Percentiles rank a stretch among this genome's conserved stretches.
Evolutionary conservation across 306 rosid genomes (phyloP).

Genomic region (Echinosophora koreensis): DNA sequence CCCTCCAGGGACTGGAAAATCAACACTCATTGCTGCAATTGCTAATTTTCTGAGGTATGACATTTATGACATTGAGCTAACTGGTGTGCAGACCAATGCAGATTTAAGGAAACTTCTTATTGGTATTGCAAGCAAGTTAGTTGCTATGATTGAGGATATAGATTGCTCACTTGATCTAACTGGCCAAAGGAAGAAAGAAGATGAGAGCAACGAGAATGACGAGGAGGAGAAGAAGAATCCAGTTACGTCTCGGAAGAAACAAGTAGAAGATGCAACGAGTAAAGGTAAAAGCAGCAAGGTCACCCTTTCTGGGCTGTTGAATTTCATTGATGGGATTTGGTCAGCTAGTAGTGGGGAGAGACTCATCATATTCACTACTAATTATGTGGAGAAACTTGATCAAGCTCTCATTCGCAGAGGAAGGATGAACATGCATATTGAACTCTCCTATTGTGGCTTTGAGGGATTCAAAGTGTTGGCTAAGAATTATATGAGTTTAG

Average conservation of each 20-base stretch:
- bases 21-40: conserved; percentile 76
- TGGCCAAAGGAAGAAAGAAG: conserved; percentile 50
- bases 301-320: conserved; percentile 71
- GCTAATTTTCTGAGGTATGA: conserved; percentile 67
- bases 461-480: conserved; percentile 72
- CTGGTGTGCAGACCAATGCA: conserved; percentile 61
- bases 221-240: conserved; percentile 45
- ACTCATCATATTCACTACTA: conserved; percentile 73
- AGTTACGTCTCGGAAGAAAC: neutral
- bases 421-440: conserved; percentile 79
- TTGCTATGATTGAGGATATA: conserved; percentile 74
- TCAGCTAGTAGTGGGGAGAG: conserved; percentile 72
- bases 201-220: conserved; percentile 38
- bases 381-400: conserved; percentile 73
- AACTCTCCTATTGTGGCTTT: conserved; percentile 64
- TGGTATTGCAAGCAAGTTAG: conserved; percentile 60
- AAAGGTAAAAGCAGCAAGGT: conserved; percentile 55
- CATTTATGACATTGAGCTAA: conserved; percentile 68
- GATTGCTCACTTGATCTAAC: conserved; percentile 73
- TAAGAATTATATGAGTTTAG: conserved; percentile 57
- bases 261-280: neutral
- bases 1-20: conserved; percentile 84
- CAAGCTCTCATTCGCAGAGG: conserved; percentile 75
- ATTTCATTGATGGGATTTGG: conserved; percentile 73
- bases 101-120: conserved; percentile 63